A percentile compares a stretch with the other conserved stretches of the same genome.
Conservation (phyloP, 2,329 filamentous ascomycete species). For the Cladophialophora bantiana region DNA sequence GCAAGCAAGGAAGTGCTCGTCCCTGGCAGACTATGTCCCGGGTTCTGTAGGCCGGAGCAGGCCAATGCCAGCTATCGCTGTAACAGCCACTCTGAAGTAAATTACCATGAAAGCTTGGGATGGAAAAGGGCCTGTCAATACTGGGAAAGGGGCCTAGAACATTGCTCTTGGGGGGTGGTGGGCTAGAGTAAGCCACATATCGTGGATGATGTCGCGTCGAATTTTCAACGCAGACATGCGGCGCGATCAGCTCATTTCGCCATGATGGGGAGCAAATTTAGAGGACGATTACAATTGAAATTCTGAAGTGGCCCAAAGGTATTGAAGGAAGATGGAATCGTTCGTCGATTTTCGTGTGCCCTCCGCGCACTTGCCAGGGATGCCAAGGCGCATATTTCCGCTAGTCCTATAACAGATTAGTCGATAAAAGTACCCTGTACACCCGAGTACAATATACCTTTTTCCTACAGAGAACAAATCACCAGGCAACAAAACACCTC, state of each 20-base stretch:
- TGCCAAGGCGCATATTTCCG: too few species aligned
- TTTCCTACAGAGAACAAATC: too few species aligned
- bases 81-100: background rate
- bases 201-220: background rate
- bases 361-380: too few species aligned
- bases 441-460: too few species aligned
- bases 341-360: too few species aligned
- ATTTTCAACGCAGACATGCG: background rate
- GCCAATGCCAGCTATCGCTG: background rate
- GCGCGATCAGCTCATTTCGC: background rate
- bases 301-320: background rate
- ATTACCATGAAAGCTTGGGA: background rate
- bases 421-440: too few species aligned
- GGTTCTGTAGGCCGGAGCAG: background rate
- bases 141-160: slow-evolving; percentile 16
- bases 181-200: slow-evolving; percentile 1
- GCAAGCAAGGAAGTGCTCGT: background rate
- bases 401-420: too few species aligned
- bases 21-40: background rate
- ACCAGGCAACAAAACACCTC: too few species aligned
- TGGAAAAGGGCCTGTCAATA: background rate
- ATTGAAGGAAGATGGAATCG: background rate
- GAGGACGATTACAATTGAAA: background rate
- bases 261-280: background rate
- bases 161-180: slow-evolving; percentile 12